Evolutionary conservation across 148 eudicot genomes (phyloP), one percentile per base, ranked within the genome.

Genomic region (Polygonum maritimum): DNA sequence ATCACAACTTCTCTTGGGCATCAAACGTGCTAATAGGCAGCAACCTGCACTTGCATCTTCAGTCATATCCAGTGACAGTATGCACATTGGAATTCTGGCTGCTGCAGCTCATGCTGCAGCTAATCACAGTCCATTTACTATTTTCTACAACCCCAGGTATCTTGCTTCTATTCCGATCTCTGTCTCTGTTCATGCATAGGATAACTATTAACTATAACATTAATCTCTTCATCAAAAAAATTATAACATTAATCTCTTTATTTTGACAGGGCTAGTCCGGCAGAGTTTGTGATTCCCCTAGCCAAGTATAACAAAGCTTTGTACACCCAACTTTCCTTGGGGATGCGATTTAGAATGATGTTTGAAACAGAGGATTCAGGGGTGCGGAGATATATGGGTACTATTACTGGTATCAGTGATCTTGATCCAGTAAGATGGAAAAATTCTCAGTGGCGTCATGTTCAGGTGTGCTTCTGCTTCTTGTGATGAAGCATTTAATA

Each of bases 31-130:
- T 40, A 94, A 89, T 78, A 86, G 96, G 81, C 98, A 92, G 85
- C 98, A 94, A 79, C 90, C 97, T 14, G 89, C 98, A 51, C 92
- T 94, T 76, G 92, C 97, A 60, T 94, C 98, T 19, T 94, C 98
- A 70, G 98, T 94, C 79, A 94, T 94, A 85, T 92, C 98, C 13
- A 92, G 98, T 85, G 98, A 94, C 77, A 94, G 98, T 87, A 92
- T 94, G 98, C 98, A 94, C 80, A 94, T 94, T 55, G 98, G 98
- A 72, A 89, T 94, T 81, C 90, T 94, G 58, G 98, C 97, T 75
- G 98, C 98, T 71, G 98, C 98, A 5, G 97, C 98, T 84, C 98
- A 94, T 81, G 97, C 98, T 51, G 94, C 97, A 38, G 92, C 97
- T 71, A 94, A 94, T 84, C 89, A 89, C 77, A 94, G 98, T 78